Base-by-base conservation (phyloP, 2,329 filamentous ascomycete genomes). In the Cryoendolithus antarcticus region DNA sequence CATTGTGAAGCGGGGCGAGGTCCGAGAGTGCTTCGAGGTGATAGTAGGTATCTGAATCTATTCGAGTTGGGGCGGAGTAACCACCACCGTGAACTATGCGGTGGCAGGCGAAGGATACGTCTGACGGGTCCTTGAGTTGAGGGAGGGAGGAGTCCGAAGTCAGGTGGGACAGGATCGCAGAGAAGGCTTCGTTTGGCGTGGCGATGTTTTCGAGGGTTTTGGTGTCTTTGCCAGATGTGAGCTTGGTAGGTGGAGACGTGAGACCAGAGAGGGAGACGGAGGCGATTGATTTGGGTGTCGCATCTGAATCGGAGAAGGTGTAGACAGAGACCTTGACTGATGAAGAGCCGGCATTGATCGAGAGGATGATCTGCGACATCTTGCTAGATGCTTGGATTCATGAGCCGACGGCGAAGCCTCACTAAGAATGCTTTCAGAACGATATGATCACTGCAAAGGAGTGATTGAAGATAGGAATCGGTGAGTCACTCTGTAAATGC, bases 241-340 rank as follows among this genome's bases (percentile, higher is more conserved):
- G 66, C 37, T 67, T 70, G 1, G 79, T 71, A 1, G 86, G 86
- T 9, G 84, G 83, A 11, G 85, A 77, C 1, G 85, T 93, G 30
- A 94, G 71, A 2, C 83, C 83, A 42, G 73, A 78, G 45, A 93
- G 65, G 55, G 83, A 73, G 6, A 77, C 75, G 52, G 85, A 80
- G 41, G 83, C 84, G 33, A 93, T 69, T n/a, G 39, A 28, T 3
- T 30, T 33, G 11, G 30, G 34, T 6, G 13, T 13, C 6, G 31
- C 5, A 7, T 32, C 9, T 32, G 11, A 12, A 7, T 11, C 31
- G 3, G 31, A 40, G 32, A 74, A 71, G 28, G 69, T 69, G 63
- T 81, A 94, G 44, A 86, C 77, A 7, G 84, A 91, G 49, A 89
- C 75, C 64, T 93, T 93, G 59, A 94, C 80, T 38, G 83, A 91